These are phyloP conservation scores for Melampsora occidentalis DNA, from an alignment of 1,284 basidiomycete genomes.

Conservation along the genomic window DNA sequence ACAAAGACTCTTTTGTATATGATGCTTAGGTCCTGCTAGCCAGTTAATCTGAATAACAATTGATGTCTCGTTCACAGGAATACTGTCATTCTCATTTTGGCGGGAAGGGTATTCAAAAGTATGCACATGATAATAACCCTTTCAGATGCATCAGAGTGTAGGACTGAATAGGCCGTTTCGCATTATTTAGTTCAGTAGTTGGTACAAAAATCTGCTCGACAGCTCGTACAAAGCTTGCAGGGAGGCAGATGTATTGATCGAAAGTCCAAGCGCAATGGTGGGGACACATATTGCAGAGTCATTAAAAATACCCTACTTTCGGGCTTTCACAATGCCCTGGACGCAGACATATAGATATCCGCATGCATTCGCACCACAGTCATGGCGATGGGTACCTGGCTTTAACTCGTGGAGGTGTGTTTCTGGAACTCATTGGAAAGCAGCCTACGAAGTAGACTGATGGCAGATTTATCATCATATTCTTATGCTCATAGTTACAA, in stretches of 20 bases:
- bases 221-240: conserved; percentile 95
- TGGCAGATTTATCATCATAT: neutral
- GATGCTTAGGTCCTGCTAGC: neutral
- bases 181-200: conserved; percentile 74
- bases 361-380: conserved; percentile 94
- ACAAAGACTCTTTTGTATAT: neutral
- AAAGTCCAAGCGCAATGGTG: conserved; percentile 93
- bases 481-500: conserved; percentile 65
- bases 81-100: conserved; percentile 85
- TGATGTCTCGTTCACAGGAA: conserved; percentile 1
- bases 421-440: conserved; percentile 82
- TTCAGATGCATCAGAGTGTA: neutral
- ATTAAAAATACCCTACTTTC: conserved; percentile 86
- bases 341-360: conserved; percentile 79
- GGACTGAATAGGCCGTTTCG: conserved; percentile 9
- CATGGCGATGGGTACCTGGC: conserved; percentile 54
- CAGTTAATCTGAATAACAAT: neutral
- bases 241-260: conserved; percentile 84
- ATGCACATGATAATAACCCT: conserved; percentile 25
- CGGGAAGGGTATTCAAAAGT: conserved; percentile 85
- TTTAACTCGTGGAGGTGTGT: neutral
- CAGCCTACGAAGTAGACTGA: conserved; percentile 83
- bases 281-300: conserved; percentile 96
- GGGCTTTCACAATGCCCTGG: conserved; percentile 77
- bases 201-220: conserved; percentile 90